These are phyloP conservation scores for Wickerhamomyces hampshirensis DNA, from an alignment of 805 yeast genomes.

Conservation along the genomic window DNA sequence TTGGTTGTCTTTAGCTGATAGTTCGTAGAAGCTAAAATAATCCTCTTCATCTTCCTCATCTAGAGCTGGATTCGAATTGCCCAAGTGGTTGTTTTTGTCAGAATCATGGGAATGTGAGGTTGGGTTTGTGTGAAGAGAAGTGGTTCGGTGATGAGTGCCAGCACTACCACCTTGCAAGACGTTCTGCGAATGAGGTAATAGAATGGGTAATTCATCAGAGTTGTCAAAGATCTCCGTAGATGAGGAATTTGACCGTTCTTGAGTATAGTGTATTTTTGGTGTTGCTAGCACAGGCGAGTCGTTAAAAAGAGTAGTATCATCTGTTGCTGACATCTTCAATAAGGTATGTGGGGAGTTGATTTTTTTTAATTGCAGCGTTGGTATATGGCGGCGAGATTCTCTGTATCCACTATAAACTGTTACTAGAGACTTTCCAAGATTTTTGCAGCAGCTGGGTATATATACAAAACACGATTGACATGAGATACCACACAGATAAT, in stretches of 20 bases:
- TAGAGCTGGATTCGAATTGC: not conserved
- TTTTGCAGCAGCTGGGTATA: too few relatives aligned
- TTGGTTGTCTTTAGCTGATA: constrained; percentile 53
- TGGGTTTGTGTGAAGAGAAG: constrained; percentile 4
- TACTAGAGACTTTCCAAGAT: too few relatives aligned
- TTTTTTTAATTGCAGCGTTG: not conserved
- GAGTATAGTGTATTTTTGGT: not conserved
- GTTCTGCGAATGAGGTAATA: not conserved
- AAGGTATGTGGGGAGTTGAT: not conserved
- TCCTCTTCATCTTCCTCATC: constrained; percentile 2
- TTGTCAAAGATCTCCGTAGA: not conserved
- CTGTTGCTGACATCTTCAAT: too few relatives aligned
- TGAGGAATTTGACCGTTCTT: not conserved
- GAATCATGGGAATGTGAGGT: not conserved
- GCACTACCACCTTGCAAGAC: not conserved
- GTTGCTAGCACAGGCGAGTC: not conserved
- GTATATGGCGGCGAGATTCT: not conserved
- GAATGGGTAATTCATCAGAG: not conserved
- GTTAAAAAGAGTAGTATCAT: not conserved
- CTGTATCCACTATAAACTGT: too few relatives aligned
- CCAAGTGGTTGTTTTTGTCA: not conserved
- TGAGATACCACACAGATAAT: too few relatives aligned
- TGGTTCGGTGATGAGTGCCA: constrained; percentile 1
- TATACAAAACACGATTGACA: too few relatives aligned
- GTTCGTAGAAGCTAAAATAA: constrained; percentile 52